These are phyloP conservation scores for Austropuccinia psidii DNA, from an alignment of 1,284 basidiomycete species.

Conservation along the genomic window DNA sequence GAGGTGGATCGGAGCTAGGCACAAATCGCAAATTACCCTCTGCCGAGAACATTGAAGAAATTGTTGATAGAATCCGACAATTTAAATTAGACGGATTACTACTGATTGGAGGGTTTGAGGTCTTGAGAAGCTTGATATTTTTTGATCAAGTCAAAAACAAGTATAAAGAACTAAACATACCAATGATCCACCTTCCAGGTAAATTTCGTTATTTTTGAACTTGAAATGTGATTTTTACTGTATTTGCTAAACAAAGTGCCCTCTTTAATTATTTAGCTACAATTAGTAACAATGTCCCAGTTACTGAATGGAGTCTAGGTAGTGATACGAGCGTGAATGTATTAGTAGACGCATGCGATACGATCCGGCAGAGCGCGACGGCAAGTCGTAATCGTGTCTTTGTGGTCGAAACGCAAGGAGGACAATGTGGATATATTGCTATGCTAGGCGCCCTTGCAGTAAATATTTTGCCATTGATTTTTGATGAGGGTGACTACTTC, in stretches of 20 bases:
- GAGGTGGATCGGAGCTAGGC: slow-evolving; percentile 96
- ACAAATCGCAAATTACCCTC: slow-evolving; percentile 86
- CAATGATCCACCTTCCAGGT: slow-evolving; percentile 75
- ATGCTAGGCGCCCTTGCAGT: slow-evolving; percentile 91
- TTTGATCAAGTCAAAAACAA: slow-evolving; percentile 70
- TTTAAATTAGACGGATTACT: slow-evolving; percentile 72
- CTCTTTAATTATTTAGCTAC: no score
- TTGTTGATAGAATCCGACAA: slow-evolving; percentile 84
- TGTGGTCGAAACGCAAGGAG: slow-evolving; percentile 96
- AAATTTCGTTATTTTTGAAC: neutral
- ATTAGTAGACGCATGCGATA: slow-evolving; percentile 93
- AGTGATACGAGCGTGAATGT: slow-evolving; percentile 94
- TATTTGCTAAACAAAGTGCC: no score
- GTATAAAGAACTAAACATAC: slow-evolving; percentile 87
- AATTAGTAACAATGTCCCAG: slow-evolving; percentile 93
- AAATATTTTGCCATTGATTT: slow-evolving; percentile 46
- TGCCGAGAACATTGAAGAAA: slow-evolving; percentile 66
- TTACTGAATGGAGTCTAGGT: slow-evolving; percentile 92
- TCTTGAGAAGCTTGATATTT: slow-evolving; percentile 68
- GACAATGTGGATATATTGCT: slow-evolving; percentile 90
- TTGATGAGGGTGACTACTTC: neutral
- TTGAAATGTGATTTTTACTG: neutral
- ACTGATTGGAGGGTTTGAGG: slow-evolving; percentile 94
- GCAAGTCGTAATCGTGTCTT: slow-evolving; percentile 93
- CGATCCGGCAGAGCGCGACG: slow-evolving; percentile 94